These are phyloP conservation scores for Leishmania tarentolae DNA, from an alignment of 208 protist genomes.

Conservation along the genomic window DNA sequence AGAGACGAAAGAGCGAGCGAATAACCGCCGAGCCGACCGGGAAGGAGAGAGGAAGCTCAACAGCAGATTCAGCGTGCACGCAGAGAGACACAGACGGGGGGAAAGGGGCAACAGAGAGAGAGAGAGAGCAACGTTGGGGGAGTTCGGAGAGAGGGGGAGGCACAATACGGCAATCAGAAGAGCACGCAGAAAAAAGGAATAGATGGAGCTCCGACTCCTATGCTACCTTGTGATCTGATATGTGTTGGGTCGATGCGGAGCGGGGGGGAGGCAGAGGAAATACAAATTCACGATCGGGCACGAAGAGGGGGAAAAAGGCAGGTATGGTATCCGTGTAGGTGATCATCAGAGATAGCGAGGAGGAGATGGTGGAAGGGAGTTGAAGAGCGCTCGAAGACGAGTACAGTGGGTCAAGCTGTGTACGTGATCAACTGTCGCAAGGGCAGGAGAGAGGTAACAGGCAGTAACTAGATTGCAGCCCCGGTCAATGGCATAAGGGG, in stretches of 20 bases:
- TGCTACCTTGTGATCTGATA: background rate
- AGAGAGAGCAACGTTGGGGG: background rate
- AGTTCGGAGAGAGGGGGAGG: background rate
- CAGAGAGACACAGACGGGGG: background rate
- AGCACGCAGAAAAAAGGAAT: background rate
- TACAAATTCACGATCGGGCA: background rate
- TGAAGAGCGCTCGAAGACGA: background rate
- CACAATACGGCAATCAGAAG: background rate
- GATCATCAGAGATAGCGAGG: background rate
- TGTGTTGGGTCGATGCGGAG: background rate
- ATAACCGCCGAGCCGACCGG: background rate
- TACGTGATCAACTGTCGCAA: too few species aligned
- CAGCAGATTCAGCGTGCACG: background rate
- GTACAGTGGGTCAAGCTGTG: background rate
- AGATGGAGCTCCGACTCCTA: slow-evolving; percentile 2
- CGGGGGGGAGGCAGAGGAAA: background rate
- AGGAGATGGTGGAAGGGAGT: background rate
- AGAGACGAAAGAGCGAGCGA: background rate
- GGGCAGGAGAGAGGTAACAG: too few species aligned
- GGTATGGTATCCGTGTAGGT: background rate
- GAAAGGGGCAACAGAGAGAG: background rate
- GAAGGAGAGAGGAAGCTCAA: background rate
- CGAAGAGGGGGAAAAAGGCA: background rate
- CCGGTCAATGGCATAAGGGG: background rate
- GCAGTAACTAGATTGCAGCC: background rate